Evolutionary conservation across 1,284 basidiomycete genomes (phyloP).

Genomic region (Chondrostereum purpureum): DNA sequence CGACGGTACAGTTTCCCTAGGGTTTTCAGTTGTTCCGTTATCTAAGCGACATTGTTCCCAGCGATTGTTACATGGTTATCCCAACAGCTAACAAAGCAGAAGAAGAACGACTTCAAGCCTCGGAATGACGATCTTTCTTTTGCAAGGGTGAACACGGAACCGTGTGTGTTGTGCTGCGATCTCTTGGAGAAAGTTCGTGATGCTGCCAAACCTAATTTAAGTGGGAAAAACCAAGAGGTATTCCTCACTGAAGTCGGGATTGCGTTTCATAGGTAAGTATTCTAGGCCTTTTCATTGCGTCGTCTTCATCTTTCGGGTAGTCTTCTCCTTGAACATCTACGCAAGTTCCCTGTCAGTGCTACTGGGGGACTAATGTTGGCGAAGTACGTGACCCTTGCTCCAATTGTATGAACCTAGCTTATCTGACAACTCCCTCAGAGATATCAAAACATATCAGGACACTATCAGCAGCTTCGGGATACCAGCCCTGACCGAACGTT

Average conservation of each 20-base stretch:
- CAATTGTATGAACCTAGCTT: constrained; percentile 1
- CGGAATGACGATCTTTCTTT: constrained; percentile 94
- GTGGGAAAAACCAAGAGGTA: constrained; percentile 87
- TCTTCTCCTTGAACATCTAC: constrained; percentile 88
- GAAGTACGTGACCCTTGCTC: constrained; percentile 56
- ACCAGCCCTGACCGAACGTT: constrained; percentile 84
- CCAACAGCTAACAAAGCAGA: constrained; percentile 82
- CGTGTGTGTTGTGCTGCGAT: constrained; percentile 86
- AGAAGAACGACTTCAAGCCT: constrained; percentile 95
- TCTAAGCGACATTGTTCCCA: too few relatives aligned
- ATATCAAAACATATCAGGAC: constrained; percentile 96
- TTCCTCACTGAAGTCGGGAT: constrained; percentile 94
- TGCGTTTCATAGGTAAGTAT: constrained; percentile 79
- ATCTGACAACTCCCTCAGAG: constrained; percentile 44
- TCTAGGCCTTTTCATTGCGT: constrained; percentile 1
- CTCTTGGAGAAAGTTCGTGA: constrained; percentile 78
- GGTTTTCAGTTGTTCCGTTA: too few relatives aligned
- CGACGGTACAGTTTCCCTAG: constrained; percentile 54
- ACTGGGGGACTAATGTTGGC: constrained; percentile 97
- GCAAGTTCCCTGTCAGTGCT: constrained; percentile 94
- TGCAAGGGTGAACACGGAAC: constrained; percentile 91
- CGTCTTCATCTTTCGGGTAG: constrained; percentile 34
- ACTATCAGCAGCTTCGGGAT: constrained; percentile 77
- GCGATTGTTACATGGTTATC: constrained; percentile 68
- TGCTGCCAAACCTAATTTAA: constrained; percentile 66